Percentiles rank a stretch among this genome's conserved stretches.
Conservation (phyloP, 805 yeast genomes). For the Cyberlindnera subsufficiens region DNA sequence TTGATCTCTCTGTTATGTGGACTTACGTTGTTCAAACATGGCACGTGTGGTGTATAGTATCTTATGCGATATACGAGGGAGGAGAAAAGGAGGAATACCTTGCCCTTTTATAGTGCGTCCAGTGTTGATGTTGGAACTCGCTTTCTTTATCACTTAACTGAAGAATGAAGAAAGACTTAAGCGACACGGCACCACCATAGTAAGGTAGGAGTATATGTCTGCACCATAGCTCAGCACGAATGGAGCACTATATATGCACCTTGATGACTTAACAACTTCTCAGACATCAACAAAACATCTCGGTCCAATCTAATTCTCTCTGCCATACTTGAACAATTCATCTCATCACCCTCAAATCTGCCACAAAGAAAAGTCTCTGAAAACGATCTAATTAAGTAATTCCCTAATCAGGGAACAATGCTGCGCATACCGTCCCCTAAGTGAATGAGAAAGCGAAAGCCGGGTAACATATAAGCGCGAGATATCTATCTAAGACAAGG, state of each 20-base stretch:
- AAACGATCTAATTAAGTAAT: no score
- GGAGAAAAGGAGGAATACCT: neutral
- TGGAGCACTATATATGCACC: no score
- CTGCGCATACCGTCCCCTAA: constrained; percentile 10
- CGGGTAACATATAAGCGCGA: no score
- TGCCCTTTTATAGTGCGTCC: constrained; percentile 6
- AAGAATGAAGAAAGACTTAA: neutral
- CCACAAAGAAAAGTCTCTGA: constrained; percentile 1
- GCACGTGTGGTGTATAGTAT: neutral
- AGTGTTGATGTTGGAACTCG: constrained; percentile 17
- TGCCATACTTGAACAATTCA: no score
- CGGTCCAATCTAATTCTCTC: no score
- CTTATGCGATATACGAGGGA: neutral
- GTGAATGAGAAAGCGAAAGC: constrained; percentile 20
- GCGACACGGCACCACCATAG: no score
- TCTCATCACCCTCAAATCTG: neutral
- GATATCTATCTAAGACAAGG: no score
- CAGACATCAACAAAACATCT: no score
- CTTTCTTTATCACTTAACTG: constrained; percentile 25
- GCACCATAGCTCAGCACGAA: no score
- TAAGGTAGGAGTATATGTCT: no score
- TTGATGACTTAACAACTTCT: no score
- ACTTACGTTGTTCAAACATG: constrained; percentile 2
- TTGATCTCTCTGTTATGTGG: neutral
- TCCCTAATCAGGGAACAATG: neutral